Conservation (phyloP, 2,329 filamentous ascomycete species). For the Metarhizium album region DNA sequence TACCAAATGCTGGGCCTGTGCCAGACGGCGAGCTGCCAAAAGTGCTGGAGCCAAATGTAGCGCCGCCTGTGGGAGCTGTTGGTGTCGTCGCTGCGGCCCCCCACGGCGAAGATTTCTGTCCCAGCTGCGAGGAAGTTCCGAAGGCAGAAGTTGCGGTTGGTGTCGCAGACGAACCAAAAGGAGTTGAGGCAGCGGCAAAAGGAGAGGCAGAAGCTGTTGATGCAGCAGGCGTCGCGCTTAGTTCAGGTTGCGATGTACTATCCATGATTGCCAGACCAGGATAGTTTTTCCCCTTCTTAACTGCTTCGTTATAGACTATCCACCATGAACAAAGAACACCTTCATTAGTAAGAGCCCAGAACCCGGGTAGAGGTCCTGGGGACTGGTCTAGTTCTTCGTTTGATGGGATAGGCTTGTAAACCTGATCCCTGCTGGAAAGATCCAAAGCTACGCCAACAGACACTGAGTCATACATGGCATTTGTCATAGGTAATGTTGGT, state of each 20-base stretch:
- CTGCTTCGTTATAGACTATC: conserved; percentile 81
- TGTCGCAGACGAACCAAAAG: conserved; percentile 31
- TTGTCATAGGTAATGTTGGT: conserved; percentile 63
- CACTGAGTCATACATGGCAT: conserved; percentile 52
- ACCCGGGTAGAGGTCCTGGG: conserved; percentile 66
- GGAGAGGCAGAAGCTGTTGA: conserved; percentile 21
- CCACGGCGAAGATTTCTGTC: conserved; percentile 43
- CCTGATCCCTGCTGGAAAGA: conserved; percentile 70
- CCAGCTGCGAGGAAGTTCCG: conserved; percentile 36
- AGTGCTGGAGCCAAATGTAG: conserved; percentile 33
- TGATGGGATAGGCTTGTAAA: conserved; percentile 64
- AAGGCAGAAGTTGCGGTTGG: conserved; percentile 30
- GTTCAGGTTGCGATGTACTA: conserved; percentile 19
- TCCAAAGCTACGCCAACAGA: conserved; percentile 75
- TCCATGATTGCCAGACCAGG: conserved; percentile 51
- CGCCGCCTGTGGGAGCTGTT: conserved; percentile 21
- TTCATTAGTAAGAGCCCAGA: conserved; percentile 81
- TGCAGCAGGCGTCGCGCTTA: conserved; percentile 20
- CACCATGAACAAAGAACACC: conserved; percentile 82
- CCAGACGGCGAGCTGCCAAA: conserved; percentile 30
- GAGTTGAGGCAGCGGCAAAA: conserved; percentile 20
- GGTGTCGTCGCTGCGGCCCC: conserved; percentile 21
- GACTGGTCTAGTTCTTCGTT: conserved; percentile 73
- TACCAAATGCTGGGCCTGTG: conserved; percentile 36
- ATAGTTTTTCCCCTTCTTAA: conserved; percentile 63